A percentile compares a stretch with the other conserved stretches of the same genome.
Evolutionary conservation across 257 asterid genomes (phyloP).

Genomic region (Nicotiana noctiflora): DNA sequence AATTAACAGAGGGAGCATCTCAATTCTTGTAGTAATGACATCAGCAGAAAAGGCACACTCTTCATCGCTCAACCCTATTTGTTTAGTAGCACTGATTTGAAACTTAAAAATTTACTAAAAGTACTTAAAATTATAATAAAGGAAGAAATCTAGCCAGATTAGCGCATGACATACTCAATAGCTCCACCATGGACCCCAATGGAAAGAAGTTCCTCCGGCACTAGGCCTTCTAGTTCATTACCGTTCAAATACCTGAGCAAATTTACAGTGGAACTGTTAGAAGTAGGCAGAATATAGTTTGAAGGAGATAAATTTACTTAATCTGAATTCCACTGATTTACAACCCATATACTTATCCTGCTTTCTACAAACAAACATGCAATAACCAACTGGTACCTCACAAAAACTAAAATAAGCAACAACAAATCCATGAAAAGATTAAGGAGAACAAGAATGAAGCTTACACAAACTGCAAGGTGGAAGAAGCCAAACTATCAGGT

Average conservation of each 20-base stretch:
- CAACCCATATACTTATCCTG: not conserved
- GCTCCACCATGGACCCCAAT: constrained; percentile 95
- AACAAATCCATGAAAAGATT: not conserved
- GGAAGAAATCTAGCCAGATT: not conserved
- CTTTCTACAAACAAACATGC: not conserved
- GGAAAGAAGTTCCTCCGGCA: constrained; percentile 77
- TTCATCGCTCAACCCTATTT: not conserved
- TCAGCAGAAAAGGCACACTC: not conserved
- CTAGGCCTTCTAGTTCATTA: constrained; percentile 74
- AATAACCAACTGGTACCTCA: not conserved
- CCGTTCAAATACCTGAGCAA: constrained; percentile 56
- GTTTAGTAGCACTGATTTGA: not conserved
- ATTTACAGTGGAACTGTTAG: not conserved
- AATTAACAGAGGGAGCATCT: not conserved
- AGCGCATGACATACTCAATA: constrained; percentile 63
- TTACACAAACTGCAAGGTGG: constrained; percentile 82
- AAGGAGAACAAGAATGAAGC: constrained; percentile 19
- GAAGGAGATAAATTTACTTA: not conserved
- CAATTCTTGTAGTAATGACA: not conserved
- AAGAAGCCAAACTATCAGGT: constrained; percentile 71
- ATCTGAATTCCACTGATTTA: not conserved
- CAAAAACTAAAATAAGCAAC: not conserved
- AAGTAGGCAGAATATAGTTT: not conserved
- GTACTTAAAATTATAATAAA: not conserved
- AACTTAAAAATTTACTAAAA: not conserved